A percentile compares a stretch with the other conserved stretches of the same genome.
Conservation (phyloP, 257 asterid genomes). For the Primulina tabacum region DNA sequence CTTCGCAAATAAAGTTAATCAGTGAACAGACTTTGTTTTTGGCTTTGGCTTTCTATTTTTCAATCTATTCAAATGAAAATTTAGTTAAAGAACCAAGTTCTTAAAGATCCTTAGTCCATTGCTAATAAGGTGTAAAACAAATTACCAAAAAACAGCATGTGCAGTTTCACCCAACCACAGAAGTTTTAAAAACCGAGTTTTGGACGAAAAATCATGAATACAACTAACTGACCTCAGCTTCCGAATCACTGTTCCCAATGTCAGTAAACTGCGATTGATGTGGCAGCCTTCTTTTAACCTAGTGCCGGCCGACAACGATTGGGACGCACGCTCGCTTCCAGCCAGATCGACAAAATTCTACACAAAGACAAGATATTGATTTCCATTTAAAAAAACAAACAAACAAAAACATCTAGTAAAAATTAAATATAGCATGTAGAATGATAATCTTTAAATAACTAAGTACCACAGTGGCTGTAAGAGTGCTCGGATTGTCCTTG, state of each 20-base stretch:
- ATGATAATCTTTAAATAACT: not conserved
- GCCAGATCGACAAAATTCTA: constrained; percentile 95
- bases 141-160: not conserved
- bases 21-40: not conserved
- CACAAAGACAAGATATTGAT: constrained; percentile 23
- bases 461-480: constrained; percentile 82
- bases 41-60: not conserved
- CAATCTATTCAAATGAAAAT: too few species aligned
- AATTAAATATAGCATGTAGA: not conserved
- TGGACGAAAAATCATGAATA: not conserved
- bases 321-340: constrained; percentile 98
- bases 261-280: constrained; percentile 90
- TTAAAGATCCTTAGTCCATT: not conserved
- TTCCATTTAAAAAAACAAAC: not conserved
- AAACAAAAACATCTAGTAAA: not conserved
- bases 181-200: not conserved
- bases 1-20: not conserved
- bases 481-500: constrained; percentile 64
- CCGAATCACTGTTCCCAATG: constrained; percentile 90
- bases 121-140: not conserved
- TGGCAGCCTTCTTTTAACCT: constrained; percentile 97
- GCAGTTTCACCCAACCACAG: not conserved
- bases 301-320: constrained; percentile 82
- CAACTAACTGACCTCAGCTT: constrained; percentile 63
- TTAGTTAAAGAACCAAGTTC: not conserved